phyloP scores from a whole-genome alignment of 148 eudicot species.

The Nepenthes gracilis region DNA sequence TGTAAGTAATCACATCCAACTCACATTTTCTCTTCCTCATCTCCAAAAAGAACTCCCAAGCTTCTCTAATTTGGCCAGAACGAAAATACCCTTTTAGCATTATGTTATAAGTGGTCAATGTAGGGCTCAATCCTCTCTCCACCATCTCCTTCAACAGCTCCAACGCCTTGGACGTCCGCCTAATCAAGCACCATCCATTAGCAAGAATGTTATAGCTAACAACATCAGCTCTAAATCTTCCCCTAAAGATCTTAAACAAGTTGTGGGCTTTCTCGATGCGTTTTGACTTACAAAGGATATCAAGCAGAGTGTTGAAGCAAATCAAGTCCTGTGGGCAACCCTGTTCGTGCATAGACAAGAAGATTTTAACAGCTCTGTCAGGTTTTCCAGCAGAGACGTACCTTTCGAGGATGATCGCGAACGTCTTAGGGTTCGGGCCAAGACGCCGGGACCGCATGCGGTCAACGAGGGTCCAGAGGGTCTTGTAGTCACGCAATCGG shows the following conservation, averaged over 20 bases:
- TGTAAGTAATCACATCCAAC: slow-evolving; percentile 80
- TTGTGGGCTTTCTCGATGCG: slow-evolving; percentile 65
- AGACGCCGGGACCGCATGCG: slow-evolving; percentile 36
- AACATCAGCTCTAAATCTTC: slow-evolving; percentile 54
- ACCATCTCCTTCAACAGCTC: slow-evolving; percentile 87
- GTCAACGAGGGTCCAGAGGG: slow-evolving; percentile 37
- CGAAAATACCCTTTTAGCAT: slow-evolving; percentile 73
- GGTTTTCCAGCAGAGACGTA: slow-evolving; percentile 68
- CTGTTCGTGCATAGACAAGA: slow-evolving; percentile 60
- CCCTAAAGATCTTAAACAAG: slow-evolving; percentile 36
- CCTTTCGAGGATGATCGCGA: slow-evolving; percentile 64
- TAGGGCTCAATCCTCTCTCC: slow-evolving; percentile 58
- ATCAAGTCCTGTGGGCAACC: slow-evolving; percentile 51
- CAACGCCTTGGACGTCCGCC: slow-evolving; percentile 53
- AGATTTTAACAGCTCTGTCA: slow-evolving; percentile 61
- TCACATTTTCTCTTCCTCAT: slow-evolving; percentile 64
- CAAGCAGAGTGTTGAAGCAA: slow-evolving; percentile 56
- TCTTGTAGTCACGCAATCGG: slow-evolving; percentile 43
- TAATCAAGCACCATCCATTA: slow-evolving; percentile 82
- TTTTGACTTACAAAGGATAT: slow-evolving; percentile 67
- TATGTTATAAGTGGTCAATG: slow-evolving; percentile 52
- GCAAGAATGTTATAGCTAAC: slow-evolving; percentile 75
- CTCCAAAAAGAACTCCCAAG: slow-evolving; percentile 79
- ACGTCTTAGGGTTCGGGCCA: slow-evolving; percentile 67
- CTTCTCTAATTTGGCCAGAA: slow-evolving; percentile 48